Evolutionary conservation across 2,329 filamentous ascomycete genomes (phyloP).

Genomic region (Zymoseptoria tritici): DNA sequence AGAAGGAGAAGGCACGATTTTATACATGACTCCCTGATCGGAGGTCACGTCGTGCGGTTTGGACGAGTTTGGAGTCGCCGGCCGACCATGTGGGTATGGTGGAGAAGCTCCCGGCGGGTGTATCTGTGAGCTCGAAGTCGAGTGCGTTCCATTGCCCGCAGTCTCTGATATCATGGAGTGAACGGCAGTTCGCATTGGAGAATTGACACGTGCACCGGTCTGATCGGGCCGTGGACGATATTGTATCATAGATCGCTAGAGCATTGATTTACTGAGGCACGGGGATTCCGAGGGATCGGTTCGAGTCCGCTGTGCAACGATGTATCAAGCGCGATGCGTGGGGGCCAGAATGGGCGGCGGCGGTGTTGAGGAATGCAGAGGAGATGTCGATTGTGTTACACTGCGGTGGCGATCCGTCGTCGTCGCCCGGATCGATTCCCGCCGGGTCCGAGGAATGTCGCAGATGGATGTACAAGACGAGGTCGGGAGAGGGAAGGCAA

Average conservation of each 20-base stretch:
- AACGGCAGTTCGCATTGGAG: slow-evolving; percentile 14
- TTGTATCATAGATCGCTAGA: slow-evolving; percentile 12
- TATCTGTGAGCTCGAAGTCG: not conserved
- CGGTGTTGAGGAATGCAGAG: too few relatives aligned
- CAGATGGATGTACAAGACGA: slow-evolving; percentile 1
- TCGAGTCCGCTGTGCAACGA: not conserved
- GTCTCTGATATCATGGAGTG: not conserved
- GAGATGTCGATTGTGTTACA: not conserved
- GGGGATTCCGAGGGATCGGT: not conserved
- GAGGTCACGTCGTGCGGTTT: not conserved
- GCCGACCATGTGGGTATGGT: slow-evolving; percentile 7
- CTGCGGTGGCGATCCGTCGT: not conserved
- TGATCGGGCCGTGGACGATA: slow-evolving; percentile 9
- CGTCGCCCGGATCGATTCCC: not conserved
- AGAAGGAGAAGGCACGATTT: slow-evolving; percentile 6
- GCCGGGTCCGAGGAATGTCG: not conserved
- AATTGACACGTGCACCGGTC: slow-evolving; percentile 10
- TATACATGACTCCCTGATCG: not conserved
- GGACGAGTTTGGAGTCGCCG: slow-evolving; percentile 9
- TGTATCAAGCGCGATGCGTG: not conserved
- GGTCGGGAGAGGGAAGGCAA: not conserved
- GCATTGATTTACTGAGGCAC: not conserved
- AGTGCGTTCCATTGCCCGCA: slow-evolving; percentile 6
- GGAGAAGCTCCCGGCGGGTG: too few relatives aligned
- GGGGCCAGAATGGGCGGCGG: not conserved